Evolutionary conservation across 495 filamentous ascomycete genomes (phyloP), one percentile per base, ranked within the genome.

Genomic region (Aspergillus biplanus): DNA sequence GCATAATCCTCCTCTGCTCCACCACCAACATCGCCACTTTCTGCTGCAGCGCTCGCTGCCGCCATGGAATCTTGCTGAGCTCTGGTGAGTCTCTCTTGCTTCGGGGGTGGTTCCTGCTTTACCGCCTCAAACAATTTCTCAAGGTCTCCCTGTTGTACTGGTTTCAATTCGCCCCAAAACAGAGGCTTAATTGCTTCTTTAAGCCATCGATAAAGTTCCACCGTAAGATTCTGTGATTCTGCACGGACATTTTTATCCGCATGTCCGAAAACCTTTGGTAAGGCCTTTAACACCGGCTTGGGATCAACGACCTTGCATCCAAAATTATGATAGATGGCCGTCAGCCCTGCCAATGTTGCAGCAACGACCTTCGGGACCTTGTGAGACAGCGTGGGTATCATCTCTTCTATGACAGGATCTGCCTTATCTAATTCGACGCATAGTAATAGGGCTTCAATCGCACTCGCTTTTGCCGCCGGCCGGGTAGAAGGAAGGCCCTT

Each of bases 171-270:
- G 47, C 85, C 86, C 92, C 93, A 99, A 72, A 99, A 99, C 72
- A 97, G 87, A 16, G 94, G 92, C 73, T 99, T 99, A 85, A 99
- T 98, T 3, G 93, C 96, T 59, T 99, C 96, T 62, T 92, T 89
- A 34, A 99, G 83, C 96, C 96, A 99, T 73, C 96, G 83, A 76
- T 98, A 99, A 49, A 99, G 85, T 69, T 98, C 96, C 54, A 97
- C 93, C 0, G 93, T 89, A 33, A 99, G 81, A 65, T 90, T 92
- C 54, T 95, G 94, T 33, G 92, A 91, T 75, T 98, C 96, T 1
- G 93, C 92, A 69, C 96, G 89, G 13, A 99, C 96, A 72, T 97
- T 98, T 75, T 99, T 99, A 82, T 99, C 96, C 5, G 96, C 93
- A 74, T 98, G 95, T 13, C 92, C 91, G 67, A 97, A 99, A 18